phyloP scores from a whole-genome alignment of 441 rosid species.

The Hura crepitans region DNA sequence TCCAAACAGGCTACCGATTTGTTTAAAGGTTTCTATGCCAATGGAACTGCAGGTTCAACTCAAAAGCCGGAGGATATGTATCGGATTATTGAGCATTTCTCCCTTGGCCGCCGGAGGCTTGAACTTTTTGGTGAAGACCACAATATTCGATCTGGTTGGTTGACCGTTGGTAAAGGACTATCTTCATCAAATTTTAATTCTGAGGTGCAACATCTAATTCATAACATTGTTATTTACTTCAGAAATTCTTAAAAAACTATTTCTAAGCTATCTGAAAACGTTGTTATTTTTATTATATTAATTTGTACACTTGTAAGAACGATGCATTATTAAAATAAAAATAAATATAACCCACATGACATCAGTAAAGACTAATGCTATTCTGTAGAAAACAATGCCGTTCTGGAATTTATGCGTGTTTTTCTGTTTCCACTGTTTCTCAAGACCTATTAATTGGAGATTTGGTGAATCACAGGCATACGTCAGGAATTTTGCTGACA shows the following conservation, averaged over 20 bases:
- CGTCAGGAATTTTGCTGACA: conserved; percentile 66
- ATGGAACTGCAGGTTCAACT: conserved; percentile 68
- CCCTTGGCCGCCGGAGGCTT: conserved; percentile 94
- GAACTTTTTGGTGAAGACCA: conserved; percentile 99
- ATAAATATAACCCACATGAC: too few species aligned
- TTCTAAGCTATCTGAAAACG: not conserved
- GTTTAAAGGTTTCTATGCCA: conserved; percentile 16
- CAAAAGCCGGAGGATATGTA: conserved; percentile 99
- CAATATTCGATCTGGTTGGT: conserved; percentile 93
- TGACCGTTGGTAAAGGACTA: conserved; percentile 85
- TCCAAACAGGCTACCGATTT: not conserved
- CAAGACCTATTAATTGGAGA: not conserved
- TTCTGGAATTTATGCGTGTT: not conserved
- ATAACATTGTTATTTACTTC: not conserved
- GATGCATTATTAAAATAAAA: too few species aligned
- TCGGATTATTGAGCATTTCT: conserved; percentile 92
- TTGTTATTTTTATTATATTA: too few species aligned
- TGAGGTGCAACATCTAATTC: conserved; percentile 48
- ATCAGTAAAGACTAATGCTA: too few species aligned
- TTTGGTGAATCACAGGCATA: conserved; percentile 50
- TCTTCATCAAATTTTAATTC: conserved; percentile 83
- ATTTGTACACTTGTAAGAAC: too few species aligned
- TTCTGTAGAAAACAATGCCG: not conserved
- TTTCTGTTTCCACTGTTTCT: not conserved
- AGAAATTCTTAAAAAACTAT: not conserved